A percentile compares a stretch with the other conserved stretches of the same genome.
phyloP scores from a whole-genome alignment of 176 grass and related monocot genomes.

The Oryza longistaminata region DNA sequence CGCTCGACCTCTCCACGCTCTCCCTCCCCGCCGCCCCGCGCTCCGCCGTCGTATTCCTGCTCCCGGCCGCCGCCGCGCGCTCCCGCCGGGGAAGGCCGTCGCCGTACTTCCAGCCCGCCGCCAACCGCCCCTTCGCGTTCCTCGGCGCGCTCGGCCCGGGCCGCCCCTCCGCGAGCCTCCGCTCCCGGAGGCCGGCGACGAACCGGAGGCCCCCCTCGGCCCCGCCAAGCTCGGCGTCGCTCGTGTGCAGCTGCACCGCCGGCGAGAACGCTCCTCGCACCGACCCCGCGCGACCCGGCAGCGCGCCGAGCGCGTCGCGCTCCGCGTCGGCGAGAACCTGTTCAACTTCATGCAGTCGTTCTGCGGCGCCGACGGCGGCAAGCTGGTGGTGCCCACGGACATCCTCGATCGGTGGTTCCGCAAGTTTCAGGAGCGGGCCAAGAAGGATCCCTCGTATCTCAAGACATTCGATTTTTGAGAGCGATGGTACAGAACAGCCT shows the following conservation, averaged over 20 bases:
- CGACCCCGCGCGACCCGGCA: too few species aligned
- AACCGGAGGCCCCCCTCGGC: constrained; percentile 42
- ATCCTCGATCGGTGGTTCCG: constrained; percentile 91
- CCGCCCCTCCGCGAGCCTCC: constrained; percentile 72
- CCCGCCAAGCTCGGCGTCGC: constrained; percentile 78
- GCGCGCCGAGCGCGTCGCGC: constrained; percentile 72
- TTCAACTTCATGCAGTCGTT: constrained; percentile 99
- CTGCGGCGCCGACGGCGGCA: constrained; percentile 83
- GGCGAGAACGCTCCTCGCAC: too few species aligned
- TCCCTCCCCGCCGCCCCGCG: constrained; percentile 46
- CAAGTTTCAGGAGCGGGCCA: constrained; percentile 95
- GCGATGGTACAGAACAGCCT: constrained; percentile 25
- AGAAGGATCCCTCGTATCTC: constrained; percentile 75
- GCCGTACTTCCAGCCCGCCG: constrained; percentile 73
- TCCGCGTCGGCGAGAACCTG: constrained; percentile 87
- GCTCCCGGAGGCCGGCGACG: constrained; percentile 69
- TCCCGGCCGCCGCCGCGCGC: constrained; percentile 53
- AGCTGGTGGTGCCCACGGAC: constrained; percentile 83
- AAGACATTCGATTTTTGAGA: constrained; percentile 83
- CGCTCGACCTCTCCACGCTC: constrained; percentile 68
- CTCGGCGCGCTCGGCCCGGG: constrained; percentile 62
- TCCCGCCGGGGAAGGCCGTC: constrained; percentile 72
- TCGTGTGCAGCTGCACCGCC: too few species aligned
- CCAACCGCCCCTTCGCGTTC: constrained; percentile 69
- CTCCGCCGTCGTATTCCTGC: constrained; percentile 67